These are phyloP conservation scores for Isabelozyma gotoi DNA, from an alignment of 805 yeast genomes.

Conservation along the genomic window DNA sequence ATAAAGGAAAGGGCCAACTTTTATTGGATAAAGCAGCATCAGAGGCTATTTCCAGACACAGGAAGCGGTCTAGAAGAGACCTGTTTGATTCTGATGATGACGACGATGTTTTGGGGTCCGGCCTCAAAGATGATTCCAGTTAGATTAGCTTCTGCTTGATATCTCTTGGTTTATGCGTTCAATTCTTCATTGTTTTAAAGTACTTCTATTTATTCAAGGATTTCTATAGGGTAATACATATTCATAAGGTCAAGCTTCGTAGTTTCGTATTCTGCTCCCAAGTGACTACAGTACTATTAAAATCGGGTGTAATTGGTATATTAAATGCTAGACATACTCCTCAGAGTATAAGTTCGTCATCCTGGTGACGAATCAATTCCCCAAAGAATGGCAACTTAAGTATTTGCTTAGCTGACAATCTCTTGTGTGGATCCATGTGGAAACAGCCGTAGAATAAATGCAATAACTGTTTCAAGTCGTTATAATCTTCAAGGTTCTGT, in stretches of 20 bases:
- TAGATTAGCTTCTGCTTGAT: not conserved
- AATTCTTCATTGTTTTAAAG: not conserved
- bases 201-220: too few species aligned
- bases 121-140: constrained; percentile 3
- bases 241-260: too few species aligned
- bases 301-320: too few species aligned
- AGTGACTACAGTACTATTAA: too few species aligned
- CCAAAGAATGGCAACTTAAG: constrained; percentile 60
- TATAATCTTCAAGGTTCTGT: constrained; percentile 24
- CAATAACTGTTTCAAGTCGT: constrained; percentile 47
- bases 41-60: not conserved
- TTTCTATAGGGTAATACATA: too few species aligned
- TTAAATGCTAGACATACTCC: too few species aligned
- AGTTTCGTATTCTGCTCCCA: too few species aligned
- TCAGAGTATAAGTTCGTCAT: constrained; percentile 28
- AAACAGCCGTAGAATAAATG: constrained; percentile 58
- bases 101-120: constrained; percentile 2
- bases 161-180: too few species aligned
- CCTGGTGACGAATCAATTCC: constrained; percentile 31
- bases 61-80: constrained; percentile 16
- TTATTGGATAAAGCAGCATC: not conserved
- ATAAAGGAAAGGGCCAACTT: not conserved
- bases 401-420: constrained; percentile 59
- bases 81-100: constrained; percentile 15
- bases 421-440: constrained; percentile 54